phyloP scores from a whole-genome alignment of 2,329 filamentous ascomycete species.

The Onygenales sp. region DNA sequence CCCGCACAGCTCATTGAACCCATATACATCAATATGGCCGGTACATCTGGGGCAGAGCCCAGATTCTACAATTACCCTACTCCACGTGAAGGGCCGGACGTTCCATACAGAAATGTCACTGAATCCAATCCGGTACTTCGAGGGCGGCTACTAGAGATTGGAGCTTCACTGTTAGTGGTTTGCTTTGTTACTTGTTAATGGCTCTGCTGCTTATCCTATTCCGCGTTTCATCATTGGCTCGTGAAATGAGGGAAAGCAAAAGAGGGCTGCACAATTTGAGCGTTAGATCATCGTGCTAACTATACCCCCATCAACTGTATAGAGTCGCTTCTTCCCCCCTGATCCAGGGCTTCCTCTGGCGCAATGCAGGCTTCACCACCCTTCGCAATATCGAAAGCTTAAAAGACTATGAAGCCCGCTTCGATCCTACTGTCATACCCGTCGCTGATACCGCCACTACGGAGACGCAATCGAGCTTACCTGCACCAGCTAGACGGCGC shows the following conservation, averaged over 20 bases:
- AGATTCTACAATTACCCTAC: slow-evolving; percentile 29
- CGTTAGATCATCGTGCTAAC: background rate
- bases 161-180: slow-evolving; percentile 48
- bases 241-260: background rate
- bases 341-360: slow-evolving; percentile 59
- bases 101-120: slow-evolving; percentile 39
- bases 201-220: background rate
- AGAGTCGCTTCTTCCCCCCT: slow-evolving; percentile 51
- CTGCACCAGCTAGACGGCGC: slow-evolving; percentile 26
- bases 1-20: too few species aligned
- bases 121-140: slow-evolving; percentile 62
- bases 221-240: background rate
- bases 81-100: slow-evolving; percentile 28
- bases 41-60: background rate
- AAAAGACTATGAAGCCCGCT: slow-evolving; percentile 43
- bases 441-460: slow-evolving; percentile 15
- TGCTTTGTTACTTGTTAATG: background rate
- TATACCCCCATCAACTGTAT: background rate
- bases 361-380: slow-evolving; percentile 56
- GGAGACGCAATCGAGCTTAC: slow-evolving; percentile 13
- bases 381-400: slow-evolving; percentile 48
- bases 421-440: slow-evolving; percentile 50
- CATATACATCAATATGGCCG: background rate
- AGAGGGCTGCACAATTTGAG: too few species aligned
- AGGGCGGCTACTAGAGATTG: slow-evolving; percentile 54